phyloP scores from a whole-genome alignment of 2,329 filamentous ascomycete genomes.

The Simplicillium aogashimaense region DNA sequence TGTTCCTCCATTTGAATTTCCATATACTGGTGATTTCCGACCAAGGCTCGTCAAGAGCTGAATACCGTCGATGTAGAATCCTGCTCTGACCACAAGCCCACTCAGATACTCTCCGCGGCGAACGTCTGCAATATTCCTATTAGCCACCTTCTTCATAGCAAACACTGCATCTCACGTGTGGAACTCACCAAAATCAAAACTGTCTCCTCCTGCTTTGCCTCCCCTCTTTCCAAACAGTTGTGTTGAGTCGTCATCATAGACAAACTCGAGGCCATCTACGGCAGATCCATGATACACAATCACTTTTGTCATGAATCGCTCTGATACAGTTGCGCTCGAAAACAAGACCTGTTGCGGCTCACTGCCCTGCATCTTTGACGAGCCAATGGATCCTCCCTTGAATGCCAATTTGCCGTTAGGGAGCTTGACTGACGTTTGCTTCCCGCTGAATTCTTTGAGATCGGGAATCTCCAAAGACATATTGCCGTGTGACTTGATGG shows the following conservation, averaged over 20 bases:
- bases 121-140: conserved; percentile 49
- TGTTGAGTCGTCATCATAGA: conserved; percentile 76
- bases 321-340: conserved; percentile 55
- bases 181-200: conserved; percentile 65
- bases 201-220: conserved; percentile 58
- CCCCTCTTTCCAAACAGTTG: conserved; percentile 81
- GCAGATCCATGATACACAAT: conserved; percentile 68
- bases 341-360: conserved; percentile 65
- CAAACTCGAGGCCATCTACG: conserved; percentile 81
- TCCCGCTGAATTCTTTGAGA: conserved; percentile 59
- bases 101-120: conserved; percentile 77
- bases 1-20: conserved; percentile 69
- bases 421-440: conserved; percentile 63
- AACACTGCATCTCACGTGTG: not conserved
- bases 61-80: conserved; percentile 77
- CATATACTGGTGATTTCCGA: conserved; percentile 77
- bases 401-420: conserved; percentile 62
- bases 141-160: not conserved
- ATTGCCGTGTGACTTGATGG: conserved; percentile 67
- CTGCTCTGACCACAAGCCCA: conserved; percentile 75
- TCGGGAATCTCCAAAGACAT: conserved; percentile 71
- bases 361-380: conserved; percentile 60
- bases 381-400: conserved; percentile 64
- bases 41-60: conserved; percentile 84
- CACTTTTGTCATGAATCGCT: conserved; percentile 65